phyloP scores from a whole-genome alignment of 805 yeast species.

The Monosporozyma siamensis region DNA sequence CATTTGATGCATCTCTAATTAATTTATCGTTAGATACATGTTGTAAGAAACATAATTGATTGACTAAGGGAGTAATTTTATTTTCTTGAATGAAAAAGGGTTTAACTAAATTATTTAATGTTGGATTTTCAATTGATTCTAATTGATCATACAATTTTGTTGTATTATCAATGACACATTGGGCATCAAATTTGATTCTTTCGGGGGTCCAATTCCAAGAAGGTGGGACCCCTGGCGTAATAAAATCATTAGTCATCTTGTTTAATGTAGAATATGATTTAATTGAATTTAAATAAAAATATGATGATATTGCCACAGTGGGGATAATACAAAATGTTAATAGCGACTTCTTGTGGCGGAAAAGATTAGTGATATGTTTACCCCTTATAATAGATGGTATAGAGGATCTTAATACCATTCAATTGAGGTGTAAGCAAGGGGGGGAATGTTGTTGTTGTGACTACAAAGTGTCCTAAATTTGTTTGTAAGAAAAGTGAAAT shows the following conservation, averaged over 20 bases:
- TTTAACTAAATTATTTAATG: constrained; percentile 46
- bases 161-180: constrained; percentile 36
- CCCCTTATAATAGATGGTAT: background rate
- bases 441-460: background rate
- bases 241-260: constrained; percentile 2
- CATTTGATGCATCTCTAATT: constrained; percentile 62
- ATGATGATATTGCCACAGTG: background rate
- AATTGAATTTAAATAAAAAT: too few species aligned
- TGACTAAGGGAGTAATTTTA: constrained; percentile 35
- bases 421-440: background rate
- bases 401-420: background rate
- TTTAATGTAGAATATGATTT: too few species aligned
- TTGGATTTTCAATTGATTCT: constrained; percentile 41
- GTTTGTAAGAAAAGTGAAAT: too few species aligned
- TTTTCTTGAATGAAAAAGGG: constrained; percentile 48
- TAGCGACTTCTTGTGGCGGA: background rate
- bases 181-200: constrained; percentile 36
- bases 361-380: background rate
- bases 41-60: constrained; percentile 58
- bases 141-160: constrained; percentile 43
- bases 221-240: constrained; percentile 34
- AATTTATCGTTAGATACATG: constrained; percentile 57
- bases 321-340: constrained; percentile 1
- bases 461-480: background rate
- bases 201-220: constrained; percentile 54